Evolutionary conservation across 305 asterid species (phyloP).

Genomic region (Coffea humblotiana): DNA sequence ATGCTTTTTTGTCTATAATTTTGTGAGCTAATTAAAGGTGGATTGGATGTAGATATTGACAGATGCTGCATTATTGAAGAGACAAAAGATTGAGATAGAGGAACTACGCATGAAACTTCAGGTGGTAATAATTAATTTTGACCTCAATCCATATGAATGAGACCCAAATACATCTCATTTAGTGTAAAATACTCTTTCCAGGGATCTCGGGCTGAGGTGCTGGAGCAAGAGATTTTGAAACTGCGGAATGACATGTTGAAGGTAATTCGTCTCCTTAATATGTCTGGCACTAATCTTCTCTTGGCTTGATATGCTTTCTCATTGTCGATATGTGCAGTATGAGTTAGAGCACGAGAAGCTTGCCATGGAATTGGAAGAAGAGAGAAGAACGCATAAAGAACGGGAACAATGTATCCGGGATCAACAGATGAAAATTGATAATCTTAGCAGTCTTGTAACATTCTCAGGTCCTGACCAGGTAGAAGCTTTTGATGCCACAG

Average conservation of each 20-base stretch:
- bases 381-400: slow-evolving; percentile 83
- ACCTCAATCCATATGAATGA: slow-evolving; percentile 8
- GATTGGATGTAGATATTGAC: slow-evolving; percentile 66
- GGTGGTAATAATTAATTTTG: slow-evolving; percentile 40
- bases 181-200: slow-evolving; percentile 25
- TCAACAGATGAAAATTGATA: slow-evolving; percentile 74
- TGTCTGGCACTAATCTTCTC: slow-evolving; percentile 11
- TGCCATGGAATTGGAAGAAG: slow-evolving; percentile 85
- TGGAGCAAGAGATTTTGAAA: slow-evolving; percentile 91
- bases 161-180: slow-evolving; percentile 3
- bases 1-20: slow-evolving; percentile 7
- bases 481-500: slow-evolving; percentile 20
- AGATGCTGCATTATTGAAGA: slow-evolving; percentile 88
- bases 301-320: slow-evolving; percentile 21
- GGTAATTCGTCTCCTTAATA: slow-evolving; percentile 38
- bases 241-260: slow-evolving; percentile 91
- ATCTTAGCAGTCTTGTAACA: slow-evolving; percentile 54
- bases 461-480: slow-evolving; percentile 63
- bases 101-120: slow-evolving; percentile 82
- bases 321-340: slow-evolving; percentile 45
- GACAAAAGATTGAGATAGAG: slow-evolving; percentile 91
- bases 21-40: slow-evolving; percentile 21
- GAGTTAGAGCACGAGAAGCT: slow-evolving; percentile 88
- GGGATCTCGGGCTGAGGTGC: slow-evolving; percentile 90
- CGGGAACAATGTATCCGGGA: slow-evolving; percentile 68